Percentiles rank a stretch among this genome's conserved stretches.
Conservation (phyloP, 169 alveolate species). For the Eimeria tenella region DNA sequence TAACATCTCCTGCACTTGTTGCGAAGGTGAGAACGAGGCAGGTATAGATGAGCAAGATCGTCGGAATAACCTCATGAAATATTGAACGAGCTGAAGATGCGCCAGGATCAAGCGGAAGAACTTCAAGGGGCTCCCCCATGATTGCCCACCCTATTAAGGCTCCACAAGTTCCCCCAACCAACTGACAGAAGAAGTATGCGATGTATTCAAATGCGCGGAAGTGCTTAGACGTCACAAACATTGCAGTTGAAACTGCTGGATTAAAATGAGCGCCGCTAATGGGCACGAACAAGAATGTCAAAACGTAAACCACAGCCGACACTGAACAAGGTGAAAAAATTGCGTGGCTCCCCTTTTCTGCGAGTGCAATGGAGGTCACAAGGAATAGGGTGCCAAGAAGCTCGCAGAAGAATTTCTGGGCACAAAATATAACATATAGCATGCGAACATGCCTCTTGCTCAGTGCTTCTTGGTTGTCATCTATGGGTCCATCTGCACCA, state of each 20-base stretch:
- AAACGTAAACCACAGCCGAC: constrained; percentile 71
- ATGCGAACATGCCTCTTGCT: constrained; percentile 64
- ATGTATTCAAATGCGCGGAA: constrained; percentile 50
- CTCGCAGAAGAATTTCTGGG: constrained; percentile 74
- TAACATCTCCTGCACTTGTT: constrained; percentile 60
- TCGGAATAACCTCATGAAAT: constrained; percentile 79
- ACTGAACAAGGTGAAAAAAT: constrained; percentile 69
- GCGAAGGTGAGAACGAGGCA: constrained; percentile 73
- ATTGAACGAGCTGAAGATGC: constrained; percentile 75
- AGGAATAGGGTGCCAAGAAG: constrained; percentile 65
- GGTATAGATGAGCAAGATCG: constrained; percentile 73
- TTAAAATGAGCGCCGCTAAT: constrained; percentile 80
- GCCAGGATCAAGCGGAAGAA: constrained; percentile 78
- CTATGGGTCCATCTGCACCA: constrained; percentile 43
- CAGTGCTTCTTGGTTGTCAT: constrained; percentile 36
- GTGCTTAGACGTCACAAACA: constrained; percentile 72
- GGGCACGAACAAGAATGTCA: constrained; percentile 70
- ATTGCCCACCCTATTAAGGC: constrained; percentile 77
- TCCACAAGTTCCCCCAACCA: constrained; percentile 73
- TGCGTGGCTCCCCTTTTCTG: constrained; percentile 57
- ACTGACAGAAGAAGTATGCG: constrained; percentile 63
- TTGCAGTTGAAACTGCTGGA: constrained; percentile 77
- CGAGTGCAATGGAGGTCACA: constrained; percentile 73
- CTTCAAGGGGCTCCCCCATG: constrained; percentile 77
- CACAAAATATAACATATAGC: constrained; percentile 28